Evolutionary conservation across 768 basidiomycete species (phyloP).

Genomic region (Tylopilus sp.): DNA sequence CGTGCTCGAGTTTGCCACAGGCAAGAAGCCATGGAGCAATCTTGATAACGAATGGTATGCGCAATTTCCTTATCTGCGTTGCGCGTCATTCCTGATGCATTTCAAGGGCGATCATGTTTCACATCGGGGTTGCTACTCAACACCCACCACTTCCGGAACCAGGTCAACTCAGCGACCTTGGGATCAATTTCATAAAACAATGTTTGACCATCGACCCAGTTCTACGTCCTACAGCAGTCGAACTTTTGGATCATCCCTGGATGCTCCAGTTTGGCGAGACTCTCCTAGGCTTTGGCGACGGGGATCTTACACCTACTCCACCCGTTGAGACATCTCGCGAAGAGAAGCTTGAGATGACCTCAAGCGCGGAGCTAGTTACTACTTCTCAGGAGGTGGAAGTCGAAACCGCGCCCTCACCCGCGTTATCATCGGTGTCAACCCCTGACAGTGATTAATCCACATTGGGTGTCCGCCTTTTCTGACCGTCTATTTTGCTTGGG

Average conservation of each 20-base stretch:
- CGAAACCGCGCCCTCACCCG: conserved; percentile 53
- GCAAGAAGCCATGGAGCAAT: conserved; percentile 97
- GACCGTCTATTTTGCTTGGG: conserved; percentile 1
- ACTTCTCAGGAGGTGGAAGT: conserved; percentile 59
- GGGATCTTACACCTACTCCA: conserved; percentile 50
- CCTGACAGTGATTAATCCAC: conserved; percentile 24
- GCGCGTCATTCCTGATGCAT: conserved; percentile 2
- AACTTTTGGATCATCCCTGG: conserved; percentile 89
- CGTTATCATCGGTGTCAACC: conserved; percentile 38
- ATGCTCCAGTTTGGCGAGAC: conserved; percentile 79
- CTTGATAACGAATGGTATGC: conserved; percentile 97
- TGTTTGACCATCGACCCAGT: conserved; percentile 88
- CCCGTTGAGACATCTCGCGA: conserved; percentile 45
- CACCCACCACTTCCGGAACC: conserved; percentile 94
- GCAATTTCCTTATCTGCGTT: neutral
- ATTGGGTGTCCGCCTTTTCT: neutral
- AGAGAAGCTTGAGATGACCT: conserved; percentile 46
- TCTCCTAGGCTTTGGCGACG: conserved; percentile 63
- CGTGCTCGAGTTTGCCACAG: conserved; percentile 94
- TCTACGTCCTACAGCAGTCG: conserved; percentile 76
- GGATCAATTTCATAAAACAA: conserved; percentile 90
- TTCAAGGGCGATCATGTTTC: conserved; percentile 98
- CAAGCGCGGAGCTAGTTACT: conserved; percentile 54
- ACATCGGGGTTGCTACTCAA: conserved; percentile 94
- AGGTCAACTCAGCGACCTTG: conserved; percentile 80